Evolutionary conservation across 2,329 filamentous ascomycete species (phyloP).

Genomic region (Clonostachys rhizophaga): DNA sequence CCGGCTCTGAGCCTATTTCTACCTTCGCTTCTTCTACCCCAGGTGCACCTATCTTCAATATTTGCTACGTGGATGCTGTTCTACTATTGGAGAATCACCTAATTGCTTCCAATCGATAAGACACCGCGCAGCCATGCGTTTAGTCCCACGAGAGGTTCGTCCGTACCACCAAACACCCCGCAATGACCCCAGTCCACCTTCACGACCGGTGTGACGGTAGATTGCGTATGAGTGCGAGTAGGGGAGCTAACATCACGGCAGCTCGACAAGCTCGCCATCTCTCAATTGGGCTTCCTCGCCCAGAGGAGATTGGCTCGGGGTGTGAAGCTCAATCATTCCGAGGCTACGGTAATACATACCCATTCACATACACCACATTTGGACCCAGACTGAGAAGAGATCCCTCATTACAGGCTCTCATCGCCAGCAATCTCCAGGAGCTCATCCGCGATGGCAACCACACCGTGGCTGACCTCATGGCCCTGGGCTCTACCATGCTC

Average conservation of each 20-base stretch:
- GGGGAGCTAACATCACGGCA: constrained; percentile 25
- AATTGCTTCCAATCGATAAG: not conserved
- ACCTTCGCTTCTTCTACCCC: too few species aligned
- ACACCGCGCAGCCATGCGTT: constrained; percentile 28
- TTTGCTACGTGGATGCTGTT: too few species aligned
- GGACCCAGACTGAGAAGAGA: not conserved
- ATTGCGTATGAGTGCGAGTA: too few species aligned
- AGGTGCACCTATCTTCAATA: too few species aligned
- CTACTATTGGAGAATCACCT: too few species aligned
- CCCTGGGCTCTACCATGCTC: constrained; percentile 84
- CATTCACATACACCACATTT: not conserved
- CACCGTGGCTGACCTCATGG: constrained; percentile 89
- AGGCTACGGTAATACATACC: constrained; percentile 65
- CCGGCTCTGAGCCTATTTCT: too few species aligned
- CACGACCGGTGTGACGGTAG: too few species aligned
- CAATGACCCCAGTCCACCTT: not conserved
- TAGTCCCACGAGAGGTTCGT: constrained; percentile 43
- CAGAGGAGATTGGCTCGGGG: constrained; percentile 85
- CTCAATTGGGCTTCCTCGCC: constrained; percentile 81
- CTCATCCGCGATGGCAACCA: constrained; percentile 95
- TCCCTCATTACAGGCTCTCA: constrained; percentile 55
- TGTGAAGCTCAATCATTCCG: constrained; percentile 83
- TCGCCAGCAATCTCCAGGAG: constrained; percentile 88
- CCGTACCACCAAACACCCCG: not conserved
- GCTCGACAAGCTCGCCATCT: constrained; percentile 95